Conservation (phyloP, 345 rosid species). For the Conringia planisiliqua region DNA sequence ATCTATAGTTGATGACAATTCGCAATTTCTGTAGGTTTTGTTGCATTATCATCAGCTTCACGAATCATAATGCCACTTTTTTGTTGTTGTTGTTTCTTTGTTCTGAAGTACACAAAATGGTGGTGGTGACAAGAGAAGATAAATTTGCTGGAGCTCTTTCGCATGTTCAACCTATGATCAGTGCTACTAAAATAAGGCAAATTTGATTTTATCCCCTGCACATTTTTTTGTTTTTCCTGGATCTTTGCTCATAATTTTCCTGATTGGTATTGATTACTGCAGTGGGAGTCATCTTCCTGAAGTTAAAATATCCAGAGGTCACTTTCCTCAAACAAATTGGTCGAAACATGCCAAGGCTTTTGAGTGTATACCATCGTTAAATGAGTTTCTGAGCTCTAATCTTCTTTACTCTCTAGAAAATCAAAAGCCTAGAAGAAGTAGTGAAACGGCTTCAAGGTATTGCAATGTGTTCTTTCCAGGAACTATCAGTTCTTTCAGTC, state of each 20-base stretch:
- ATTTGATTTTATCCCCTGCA: conserved; percentile 13
- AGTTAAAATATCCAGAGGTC: conserved; percentile 32
- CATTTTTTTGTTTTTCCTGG: background rate
- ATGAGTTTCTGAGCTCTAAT: conserved; percentile 48
- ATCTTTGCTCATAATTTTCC: conserved; percentile 2
- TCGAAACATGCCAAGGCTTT: conserved; percentile 48
- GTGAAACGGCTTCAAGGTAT: conserved; percentile 41
- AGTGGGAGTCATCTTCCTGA: conserved; percentile 37
- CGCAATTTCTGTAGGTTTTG: conserved; percentile 2
- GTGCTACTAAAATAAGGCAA: conserved; percentile 31
- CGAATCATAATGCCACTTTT: background rate
- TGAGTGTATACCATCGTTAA: conserved; percentile 37
- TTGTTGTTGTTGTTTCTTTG: no score
- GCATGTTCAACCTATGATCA: conserved; percentile 34
- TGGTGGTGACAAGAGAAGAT: background rate
- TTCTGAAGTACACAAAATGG: background rate
- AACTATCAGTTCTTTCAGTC: background rate
- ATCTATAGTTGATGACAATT: background rate
- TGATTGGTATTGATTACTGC: conserved; percentile 17
- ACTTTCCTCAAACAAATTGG: conserved; percentile 65
- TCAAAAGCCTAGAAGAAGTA: conserved; percentile 47
- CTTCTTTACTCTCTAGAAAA: conserved; percentile 60
- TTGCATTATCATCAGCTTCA: background rate
- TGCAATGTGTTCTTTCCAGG: background rate
- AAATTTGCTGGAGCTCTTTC: conserved; percentile 1